A percentile compares a stretch with the other conserved stretches of the same genome.
Conservation (phyloP, 2,329 filamentous ascomycete species). For the Raffaelea arxii region DNA sequence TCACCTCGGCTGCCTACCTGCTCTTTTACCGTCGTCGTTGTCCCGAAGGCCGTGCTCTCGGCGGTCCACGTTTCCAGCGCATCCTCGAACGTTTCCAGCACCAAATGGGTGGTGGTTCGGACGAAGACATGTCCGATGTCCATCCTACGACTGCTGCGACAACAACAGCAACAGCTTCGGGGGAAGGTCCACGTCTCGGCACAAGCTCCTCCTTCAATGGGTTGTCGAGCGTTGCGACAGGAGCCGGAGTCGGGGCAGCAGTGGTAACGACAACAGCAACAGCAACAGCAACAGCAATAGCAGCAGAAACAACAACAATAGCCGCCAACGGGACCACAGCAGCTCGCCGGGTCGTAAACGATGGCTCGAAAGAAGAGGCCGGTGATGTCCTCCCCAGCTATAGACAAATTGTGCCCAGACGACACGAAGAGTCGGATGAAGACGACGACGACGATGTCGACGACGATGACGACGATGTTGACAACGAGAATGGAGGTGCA, state of each 20-base stretch:
- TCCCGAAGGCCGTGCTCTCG: conserved; percentile 66
- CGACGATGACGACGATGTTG: background rate
- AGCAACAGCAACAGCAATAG: too few relatives aligned
- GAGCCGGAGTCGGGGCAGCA: conserved; percentile 71
- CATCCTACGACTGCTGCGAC: too few relatives aligned
- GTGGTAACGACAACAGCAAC: too few relatives aligned
- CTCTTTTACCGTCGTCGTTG: conserved; percentile 90
- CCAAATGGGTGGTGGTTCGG: conserved; percentile 30
- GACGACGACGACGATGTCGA: background rate
- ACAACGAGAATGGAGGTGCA: background rate
- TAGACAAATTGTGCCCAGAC: too few relatives aligned
- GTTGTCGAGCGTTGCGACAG: conserved; percentile 79
- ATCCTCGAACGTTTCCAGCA: conserved; percentile 57
- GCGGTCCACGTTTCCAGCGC: conserved; percentile 63
- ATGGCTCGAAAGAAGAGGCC: too few relatives aligned
- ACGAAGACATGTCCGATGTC: conserved; percentile 32
- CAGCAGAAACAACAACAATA: too few relatives aligned
- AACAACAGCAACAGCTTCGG: too few relatives aligned
- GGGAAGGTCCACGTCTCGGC: conserved; percentile 83
- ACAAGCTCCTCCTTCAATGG: conserved; percentile 75
- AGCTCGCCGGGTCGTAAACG: too few relatives aligned
- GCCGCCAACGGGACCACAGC: too few relatives aligned
- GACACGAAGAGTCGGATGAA: too few relatives aligned
- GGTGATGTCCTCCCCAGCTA: too few relatives aligned
- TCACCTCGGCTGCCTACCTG: conserved; percentile 76